Conservation (phyloP, 495 filamentous ascomycete species). For the Lentithecium fluviatile region DNA sequence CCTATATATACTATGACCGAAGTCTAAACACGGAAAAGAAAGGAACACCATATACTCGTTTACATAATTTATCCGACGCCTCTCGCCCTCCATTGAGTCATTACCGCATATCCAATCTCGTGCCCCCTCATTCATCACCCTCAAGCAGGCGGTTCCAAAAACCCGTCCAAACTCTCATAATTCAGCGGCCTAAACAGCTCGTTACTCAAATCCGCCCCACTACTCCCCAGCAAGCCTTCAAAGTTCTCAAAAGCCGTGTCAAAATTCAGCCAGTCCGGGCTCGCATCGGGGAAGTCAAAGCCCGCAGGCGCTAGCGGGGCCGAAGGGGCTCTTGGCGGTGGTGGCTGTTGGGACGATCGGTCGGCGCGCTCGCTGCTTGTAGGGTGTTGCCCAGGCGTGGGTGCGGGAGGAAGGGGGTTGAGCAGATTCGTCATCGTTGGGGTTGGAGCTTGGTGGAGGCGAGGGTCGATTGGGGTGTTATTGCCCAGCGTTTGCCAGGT, state of each 20-base stretch:
- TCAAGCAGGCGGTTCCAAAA: constrained; percentile 18
- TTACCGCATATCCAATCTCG: no score
- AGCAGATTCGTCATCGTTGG: constrained; percentile 16
- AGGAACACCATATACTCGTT: no score
- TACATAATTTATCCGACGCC: no score
- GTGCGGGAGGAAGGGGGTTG: constrained; percentile 12
- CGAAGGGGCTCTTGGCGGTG: neutral
- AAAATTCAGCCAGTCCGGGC: constrained; percentile 36
- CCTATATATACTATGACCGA: no score
- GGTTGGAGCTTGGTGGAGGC: constrained; percentile 23
- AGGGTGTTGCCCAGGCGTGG: constrained; percentile 34
- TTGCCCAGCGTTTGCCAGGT: constrained; percentile 6
- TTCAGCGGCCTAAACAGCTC: constrained; percentile 36
- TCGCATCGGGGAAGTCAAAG: constrained; percentile 30
- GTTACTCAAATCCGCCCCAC: constrained; percentile 34
- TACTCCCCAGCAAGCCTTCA: constrained; percentile 35
- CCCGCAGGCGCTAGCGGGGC: neutral
- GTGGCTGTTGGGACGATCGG: constrained; percentile 1
- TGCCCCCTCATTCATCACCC: neutral
- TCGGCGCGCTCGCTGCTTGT: constrained; percentile 33
- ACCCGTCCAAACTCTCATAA: constrained; percentile 32
- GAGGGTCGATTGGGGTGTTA: constrained; percentile 25
- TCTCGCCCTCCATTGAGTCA: no score
- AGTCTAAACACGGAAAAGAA: no score
- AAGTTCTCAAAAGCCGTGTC: constrained; percentile 38